Conservation (phyloP, 148 eudicot genomes). For the Amaranthus cruentus region DNA sequence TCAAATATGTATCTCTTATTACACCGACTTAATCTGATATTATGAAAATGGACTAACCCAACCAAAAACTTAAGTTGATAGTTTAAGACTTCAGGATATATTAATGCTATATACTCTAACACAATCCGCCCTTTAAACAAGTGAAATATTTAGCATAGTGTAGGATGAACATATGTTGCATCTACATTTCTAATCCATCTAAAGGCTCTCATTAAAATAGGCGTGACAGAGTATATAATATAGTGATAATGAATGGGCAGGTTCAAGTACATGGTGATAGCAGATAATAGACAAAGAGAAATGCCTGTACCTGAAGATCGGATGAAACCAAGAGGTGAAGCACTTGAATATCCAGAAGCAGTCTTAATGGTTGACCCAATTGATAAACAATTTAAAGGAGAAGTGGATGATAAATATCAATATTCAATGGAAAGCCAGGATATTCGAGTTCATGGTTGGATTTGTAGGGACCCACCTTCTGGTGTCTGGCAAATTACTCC, state of each 20-base stretch:
- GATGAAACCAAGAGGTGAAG: slow-evolving; percentile 26
- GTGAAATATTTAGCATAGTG: too few relatives aligned
- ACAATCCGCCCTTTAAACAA: too few relatives aligned
- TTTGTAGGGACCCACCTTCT: slow-evolving; percentile 32
- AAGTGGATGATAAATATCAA: slow-evolving; percentile 87
- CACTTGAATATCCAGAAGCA: slow-evolving; percentile 49
- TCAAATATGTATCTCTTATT: too few relatives aligned
- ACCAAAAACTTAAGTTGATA: too few relatives aligned
- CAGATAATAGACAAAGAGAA: slow-evolving; percentile 41
- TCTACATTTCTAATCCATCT: too few relatives aligned
- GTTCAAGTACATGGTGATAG: slow-evolving; percentile 41
- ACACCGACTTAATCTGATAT: too few relatives aligned
- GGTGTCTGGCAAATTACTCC: slow-evolving; percentile 93
- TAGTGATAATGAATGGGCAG: slow-evolving; percentile 17
- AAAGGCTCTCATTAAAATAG: too few relatives aligned
- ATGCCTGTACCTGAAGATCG: slow-evolving; percentile 60
- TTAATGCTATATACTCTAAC: too few relatives aligned
- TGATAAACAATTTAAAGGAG: slow-evolving; percentile 39
- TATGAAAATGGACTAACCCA: too few relatives aligned
- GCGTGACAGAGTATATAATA: too few relatives aligned
- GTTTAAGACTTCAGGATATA: too few relatives aligned
- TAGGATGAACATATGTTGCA: too few relatives aligned
- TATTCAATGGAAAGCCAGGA: slow-evolving; percentile 65
- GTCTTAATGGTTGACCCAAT: slow-evolving; percentile 37
- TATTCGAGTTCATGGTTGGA: slow-evolving; percentile 69